Evolutionary conservation across 768 basidiomycete species (phyloP).

Genomic region (Hypholoma fasciculare): DNA sequence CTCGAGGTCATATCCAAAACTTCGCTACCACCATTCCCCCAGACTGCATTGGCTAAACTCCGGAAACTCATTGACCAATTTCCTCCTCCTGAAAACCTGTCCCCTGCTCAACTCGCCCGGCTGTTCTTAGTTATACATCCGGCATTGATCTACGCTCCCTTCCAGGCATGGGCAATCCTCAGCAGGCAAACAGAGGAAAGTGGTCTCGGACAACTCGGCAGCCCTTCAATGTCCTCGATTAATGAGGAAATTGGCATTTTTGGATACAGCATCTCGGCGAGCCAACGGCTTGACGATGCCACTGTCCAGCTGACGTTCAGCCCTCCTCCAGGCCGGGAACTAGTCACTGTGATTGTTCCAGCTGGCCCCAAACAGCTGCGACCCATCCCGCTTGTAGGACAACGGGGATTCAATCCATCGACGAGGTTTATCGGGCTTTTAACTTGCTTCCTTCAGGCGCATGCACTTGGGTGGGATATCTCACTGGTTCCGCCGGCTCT

Average conservation of each 20-base stretch:
- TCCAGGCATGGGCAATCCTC: constrained; percentile 64
- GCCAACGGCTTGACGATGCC: constrained; percentile 40
- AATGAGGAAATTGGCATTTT: constrained; percentile 49
- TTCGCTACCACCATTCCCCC: constrained; percentile 60
- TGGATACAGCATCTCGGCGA: constrained; percentile 46
- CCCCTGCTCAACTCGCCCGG: constrained; percentile 51
- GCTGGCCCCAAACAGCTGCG: constrained; percentile 48
- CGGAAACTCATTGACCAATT: constrained; percentile 44
- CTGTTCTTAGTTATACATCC: constrained; percentile 63
- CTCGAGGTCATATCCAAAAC: constrained; percentile 55
- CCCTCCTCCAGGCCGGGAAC: constrained; percentile 22
- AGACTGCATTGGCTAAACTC: constrained; percentile 59
- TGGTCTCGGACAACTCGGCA: constrained; percentile 54
- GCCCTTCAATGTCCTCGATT: constrained; percentile 40
- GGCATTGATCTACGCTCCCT: constrained; percentile 50
- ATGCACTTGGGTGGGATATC: constrained; percentile 67
- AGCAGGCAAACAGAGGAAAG: constrained; percentile 53
- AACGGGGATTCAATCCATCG: constrained; percentile 45
- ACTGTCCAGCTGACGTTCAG: constrained; percentile 45
- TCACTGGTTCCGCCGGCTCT: constrained; percentile 58
- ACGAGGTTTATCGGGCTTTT: constrained; percentile 56
- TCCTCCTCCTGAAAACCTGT: constrained; percentile 41
- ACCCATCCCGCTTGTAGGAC: constrained; percentile 43
- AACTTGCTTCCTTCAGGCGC: constrained; percentile 60
- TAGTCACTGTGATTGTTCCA: constrained; percentile 40